Evolutionary conservation across 805 yeast genomes (phyloP).

Genomic region (Lachancea nothofagi): DNA sequence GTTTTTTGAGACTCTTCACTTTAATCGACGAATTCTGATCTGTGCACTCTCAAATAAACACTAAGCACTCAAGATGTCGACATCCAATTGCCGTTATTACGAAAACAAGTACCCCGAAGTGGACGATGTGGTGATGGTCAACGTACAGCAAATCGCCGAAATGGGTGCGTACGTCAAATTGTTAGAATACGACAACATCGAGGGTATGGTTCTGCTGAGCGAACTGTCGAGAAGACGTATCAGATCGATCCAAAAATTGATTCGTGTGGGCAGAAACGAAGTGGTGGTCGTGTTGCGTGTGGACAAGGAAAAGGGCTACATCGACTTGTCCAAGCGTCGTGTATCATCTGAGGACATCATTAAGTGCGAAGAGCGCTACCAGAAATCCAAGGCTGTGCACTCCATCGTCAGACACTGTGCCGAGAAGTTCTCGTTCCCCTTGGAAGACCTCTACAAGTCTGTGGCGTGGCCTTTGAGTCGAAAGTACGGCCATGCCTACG

Average conservation of each 20-base stretch:
- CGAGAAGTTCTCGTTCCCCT: slow-evolving; percentile 83
- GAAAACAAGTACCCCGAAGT: slow-evolving; percentile 98
- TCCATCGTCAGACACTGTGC: slow-evolving; percentile 98
- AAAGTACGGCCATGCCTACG: slow-evolving; percentile 94
- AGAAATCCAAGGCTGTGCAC: slow-evolving; percentile 95
- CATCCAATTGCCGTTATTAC: slow-evolving; percentile 90
- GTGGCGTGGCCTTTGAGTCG: slow-evolving; percentile 97
- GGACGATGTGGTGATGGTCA: slow-evolving; percentile 98
- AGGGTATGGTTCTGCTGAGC: slow-evolving; percentile 94
- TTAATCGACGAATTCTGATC: too few species aligned
- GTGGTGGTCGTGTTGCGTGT: slow-evolving; percentile 97
- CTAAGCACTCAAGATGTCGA: slow-evolving; percentile 57
- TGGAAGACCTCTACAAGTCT: slow-evolving; percentile 79
- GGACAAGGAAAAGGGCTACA: slow-evolving; percentile 97
- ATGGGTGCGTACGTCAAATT: slow-evolving; percentile 98
- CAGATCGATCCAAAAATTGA: slow-evolving; percentile 92
- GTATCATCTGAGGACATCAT: slow-evolving; percentile 96
- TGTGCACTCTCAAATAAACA: too few species aligned
- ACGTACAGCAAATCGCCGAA: slow-evolving; percentile 96
- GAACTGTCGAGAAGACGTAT: slow-evolving; percentile 98
- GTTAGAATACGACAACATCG: slow-evolving; percentile 94
- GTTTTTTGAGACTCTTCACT: too few species aligned
- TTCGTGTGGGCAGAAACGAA: slow-evolving; percentile 97
- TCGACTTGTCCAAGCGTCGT: slow-evolving; percentile 94
- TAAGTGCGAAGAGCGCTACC: slow-evolving; percentile 95